Evolutionary conservation across 495 filamentous ascomycete genomes (phyloP).

Genomic region (Gamarada debralockiae): DNA sequence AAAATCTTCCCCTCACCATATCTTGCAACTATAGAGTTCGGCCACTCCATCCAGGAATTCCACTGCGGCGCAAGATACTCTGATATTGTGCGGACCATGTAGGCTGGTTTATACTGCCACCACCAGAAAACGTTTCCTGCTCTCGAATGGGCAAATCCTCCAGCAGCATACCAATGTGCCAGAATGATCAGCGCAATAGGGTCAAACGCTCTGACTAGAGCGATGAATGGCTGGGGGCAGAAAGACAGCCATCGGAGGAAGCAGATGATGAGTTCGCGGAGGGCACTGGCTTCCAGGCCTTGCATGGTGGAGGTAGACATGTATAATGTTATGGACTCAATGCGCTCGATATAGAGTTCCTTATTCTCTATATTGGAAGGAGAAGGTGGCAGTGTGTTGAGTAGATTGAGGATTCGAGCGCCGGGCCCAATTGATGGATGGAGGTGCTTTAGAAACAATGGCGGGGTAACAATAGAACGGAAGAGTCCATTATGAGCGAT

Average conservation of each 20-base stretch:
- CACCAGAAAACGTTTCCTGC: slow-evolving; percentile 7
- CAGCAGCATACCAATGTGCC: slow-evolving; percentile 12
- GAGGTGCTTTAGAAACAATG: background rate
- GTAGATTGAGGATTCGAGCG: background rate
- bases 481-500: background rate
- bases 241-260: slow-evolving; percentile 10
- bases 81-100: background rate
- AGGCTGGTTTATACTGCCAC: slow-evolving; percentile 8
- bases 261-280: background rate
- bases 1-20: background rate
- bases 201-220: slow-evolving; percentile 4
- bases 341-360: slow-evolving; percentile 7
- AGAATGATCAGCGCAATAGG: slow-evolving; percentile 7
- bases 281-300: background rate
- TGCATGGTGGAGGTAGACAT: background rate
- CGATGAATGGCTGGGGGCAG: slow-evolving; percentile 4
- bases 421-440: background rate
- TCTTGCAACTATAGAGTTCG: background rate
- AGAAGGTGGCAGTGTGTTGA: background rate
- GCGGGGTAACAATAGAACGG: background rate
- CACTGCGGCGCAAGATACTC: background rate
- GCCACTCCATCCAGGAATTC: background rate
- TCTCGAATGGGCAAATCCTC: background rate
- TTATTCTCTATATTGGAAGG: background rate
- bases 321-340: slow-evolving; percentile 2